Evolutionary conservation across 345 rosid species (phyloP), one percentile per base, ranked within the genome.

Genomic region (Punica granatum): DNA sequence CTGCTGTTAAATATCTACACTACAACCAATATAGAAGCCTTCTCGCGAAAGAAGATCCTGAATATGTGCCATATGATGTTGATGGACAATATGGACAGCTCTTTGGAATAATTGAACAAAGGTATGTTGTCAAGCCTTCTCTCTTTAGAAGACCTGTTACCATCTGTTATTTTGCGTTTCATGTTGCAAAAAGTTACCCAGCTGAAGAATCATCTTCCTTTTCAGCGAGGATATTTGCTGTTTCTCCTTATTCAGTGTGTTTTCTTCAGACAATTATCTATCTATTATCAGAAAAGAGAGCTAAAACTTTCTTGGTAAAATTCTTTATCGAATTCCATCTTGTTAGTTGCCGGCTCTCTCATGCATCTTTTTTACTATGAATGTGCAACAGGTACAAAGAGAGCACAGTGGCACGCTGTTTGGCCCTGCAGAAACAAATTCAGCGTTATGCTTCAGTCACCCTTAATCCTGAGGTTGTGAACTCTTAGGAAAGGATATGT

Each of bases 1-100:
- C 98, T 71, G 92, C 86, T 69, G 94, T 93, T 31, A 90, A 90
- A 72, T 90, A 90, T 79, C 65, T 90, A 60, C 75, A 80, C 60
- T 80, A 70, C 64, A 83, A 74, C 67, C 92, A 93, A 51, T 93
- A 93, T 59, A 80, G 71, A 80, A 79, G 72, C 70, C 60, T 78
- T 18, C 88, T 90, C 72, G 86, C 84, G 46, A 80, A 80, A 76
- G 85, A 86, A 72, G 87, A 90, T 80, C 92, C 96, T 63, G 84
- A 72, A 18, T 93, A 83, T 70, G 94, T 85, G 68, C 97, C 96
- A 30, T 87, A 82, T 79, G 94, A 93, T 68, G 74, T 84, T 28
- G 74, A 80, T 78, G 93, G 84, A 63, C 79, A 79, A 60, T 93
- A 90, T 42, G 88, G 92, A 49, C 85, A 84, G 58, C 83, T 93